phyloP scores from a whole-genome alignment of 177 flowering plant species.

The Vitis hybrid region DNA sequence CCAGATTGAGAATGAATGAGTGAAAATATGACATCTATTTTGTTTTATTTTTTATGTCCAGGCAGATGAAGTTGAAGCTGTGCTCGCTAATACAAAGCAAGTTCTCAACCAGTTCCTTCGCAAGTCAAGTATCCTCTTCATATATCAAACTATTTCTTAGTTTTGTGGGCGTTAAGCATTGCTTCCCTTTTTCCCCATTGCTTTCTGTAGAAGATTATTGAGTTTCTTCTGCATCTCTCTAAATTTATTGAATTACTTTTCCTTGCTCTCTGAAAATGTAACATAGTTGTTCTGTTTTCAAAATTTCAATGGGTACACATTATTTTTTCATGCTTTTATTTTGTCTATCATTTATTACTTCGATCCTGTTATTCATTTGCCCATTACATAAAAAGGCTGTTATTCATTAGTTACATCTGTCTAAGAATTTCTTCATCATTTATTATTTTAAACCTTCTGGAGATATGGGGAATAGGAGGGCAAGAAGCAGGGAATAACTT shows the following conservation, averaged over 20 bases:
- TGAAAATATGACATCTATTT: not conserved
- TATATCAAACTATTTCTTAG: conserved; percentile 1
- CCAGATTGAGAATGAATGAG: not conserved
- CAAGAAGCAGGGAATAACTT: not conserved
- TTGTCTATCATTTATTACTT: not conserved
- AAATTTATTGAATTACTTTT: not conserved
- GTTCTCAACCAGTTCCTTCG: conserved; percentile 83
- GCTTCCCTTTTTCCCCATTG: not conserved
- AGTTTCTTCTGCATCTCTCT: not conserved
- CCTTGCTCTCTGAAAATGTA: no score
- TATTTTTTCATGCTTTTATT: not conserved
- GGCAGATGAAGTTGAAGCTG: conserved; percentile 94
- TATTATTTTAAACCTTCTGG: not conserved
- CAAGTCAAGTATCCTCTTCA: conserved; percentile 85
- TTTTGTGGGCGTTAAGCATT: not conserved
- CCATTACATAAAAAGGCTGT: not conserved
- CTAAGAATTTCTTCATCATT: not conserved
- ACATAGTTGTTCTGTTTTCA: not conserved
- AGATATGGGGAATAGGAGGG: not conserved
- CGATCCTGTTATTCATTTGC: not conserved
- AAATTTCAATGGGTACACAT: not conserved
- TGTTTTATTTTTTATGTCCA: conserved; percentile 24
- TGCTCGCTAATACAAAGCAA: conserved; percentile 87
- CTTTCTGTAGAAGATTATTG: not conserved
- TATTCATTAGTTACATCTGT: not conserved